Base-by-base conservation (phyloP, 768 basidiomycete species). In the Solioccasus polychromus region DNA sequence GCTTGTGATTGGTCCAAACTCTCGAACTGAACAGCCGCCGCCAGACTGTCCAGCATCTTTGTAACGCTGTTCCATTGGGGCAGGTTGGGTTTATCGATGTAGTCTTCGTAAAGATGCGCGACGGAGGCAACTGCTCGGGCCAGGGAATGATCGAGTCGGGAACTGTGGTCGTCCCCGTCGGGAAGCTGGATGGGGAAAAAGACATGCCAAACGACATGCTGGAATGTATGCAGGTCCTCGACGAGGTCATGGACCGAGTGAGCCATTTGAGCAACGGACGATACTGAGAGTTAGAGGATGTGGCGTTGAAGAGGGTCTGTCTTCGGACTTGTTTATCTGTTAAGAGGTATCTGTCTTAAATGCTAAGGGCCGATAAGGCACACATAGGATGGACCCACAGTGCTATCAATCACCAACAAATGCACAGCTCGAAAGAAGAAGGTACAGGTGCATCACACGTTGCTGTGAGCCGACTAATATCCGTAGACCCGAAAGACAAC, bases 141-240 rank as follows among this genome's bases (percentile, higher is more conserved):
- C 3, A 74, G 51, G 3, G 51, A 50, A n/a, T 54, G 52, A 5
- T 71, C 65, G n/a, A 59, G 53, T 4, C 50, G 19, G 2, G 44
- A 41, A 2, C 29, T 40, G 5, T 55, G 38, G 39, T 17, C 32
- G 18, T 74, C 69, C 11, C 55, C 40, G 37, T 71, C 63, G 1
- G 72, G 72, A 5, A 73, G 52, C 29, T 64, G 58, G 1, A 69
- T 66, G 2, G 74, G 74, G 12, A 71, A 47, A 53, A 74, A 71
- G 1, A 75, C 53, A 46, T 75, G 74, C 34, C 67, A 63, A 25
- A 71, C 38, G 12, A 66, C 49, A 44, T 72, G 74, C 19, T 37
- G 22, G 11, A 44, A 26, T 15, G 25, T 26, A 44, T 26, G 11
- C 14, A n/a, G 2, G 18, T 44, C 26, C 23, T 15, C n/a, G n/a